Evolutionary conservation across 225 moss, liverwort and hornwort species (phyloP), one percentile per base, ranked within the genome.

Genomic region (Anthoceros angustus): DNA sequence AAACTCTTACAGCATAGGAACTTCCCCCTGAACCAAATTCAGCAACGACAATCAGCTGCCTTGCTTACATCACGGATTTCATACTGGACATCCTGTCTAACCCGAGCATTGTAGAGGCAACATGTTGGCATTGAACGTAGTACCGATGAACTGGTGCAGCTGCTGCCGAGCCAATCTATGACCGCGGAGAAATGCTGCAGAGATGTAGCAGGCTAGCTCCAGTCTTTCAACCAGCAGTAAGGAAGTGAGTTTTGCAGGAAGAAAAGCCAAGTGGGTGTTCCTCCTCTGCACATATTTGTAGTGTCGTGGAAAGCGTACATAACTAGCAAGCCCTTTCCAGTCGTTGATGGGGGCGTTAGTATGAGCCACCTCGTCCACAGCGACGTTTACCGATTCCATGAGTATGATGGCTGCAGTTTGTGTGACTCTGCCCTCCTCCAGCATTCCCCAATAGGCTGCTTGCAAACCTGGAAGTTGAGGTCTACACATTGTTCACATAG

Each of bases 371-470:
- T 73, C 63, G 67, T 98, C 95, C 41, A 89, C 68, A 39, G 87
- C 92, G 74, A 87, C 92, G 67, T 89, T 84, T n/a, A 92, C 86
- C 18, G 95, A 98, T 70, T 80, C 82, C 86, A 89, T 89, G 7
- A 98, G 87, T 42, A 98, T 68, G 41, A 70, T 74, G 62, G 87
- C 85, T 16, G 95, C 80, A 69, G 89, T 86, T 62, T 72, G 78
- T 64, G 88, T 87, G 61, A 98, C 89, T 78, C 95, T 85, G 39
- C 95, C 92, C 80, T 98, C 95, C 68, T 80, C 95, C 72, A 98
- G 74, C 95, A 98, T 98, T 70, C 67, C 80, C 92, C 92, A 98
- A 68, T 98, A 98, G 23, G 84, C 84, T 70, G 95, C 85, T 78
- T 92, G 88, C 63, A 98, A 78, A 64, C 87, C 95, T 98, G 78